Percentiles rank a stretch among this genome's conserved stretches.
phyloP scores from a whole-genome alignment of 2,329 filamentous ascomycete genomes.

The Fusarium burgessii region DNA sequence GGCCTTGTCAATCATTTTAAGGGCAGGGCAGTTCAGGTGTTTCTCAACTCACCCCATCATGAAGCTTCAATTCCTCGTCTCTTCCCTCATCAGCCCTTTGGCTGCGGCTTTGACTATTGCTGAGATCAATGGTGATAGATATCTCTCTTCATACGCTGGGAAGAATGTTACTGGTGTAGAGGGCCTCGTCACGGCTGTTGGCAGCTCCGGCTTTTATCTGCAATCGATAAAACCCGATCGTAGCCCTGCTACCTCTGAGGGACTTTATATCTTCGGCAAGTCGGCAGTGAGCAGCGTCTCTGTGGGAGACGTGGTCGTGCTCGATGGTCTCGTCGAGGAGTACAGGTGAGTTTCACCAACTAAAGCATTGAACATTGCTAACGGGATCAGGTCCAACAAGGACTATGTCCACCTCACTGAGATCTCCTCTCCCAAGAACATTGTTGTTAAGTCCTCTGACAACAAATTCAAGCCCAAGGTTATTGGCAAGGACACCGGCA shows the following conservation, averaged over 20 bases:
- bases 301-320: slow-evolving; percentile 71
- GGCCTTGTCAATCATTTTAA: slow-evolving; percentile 7
- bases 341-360: slow-evolving; percentile 55
- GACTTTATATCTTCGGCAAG: slow-evolving; percentile 72
- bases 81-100: slow-evolving; percentile 40
- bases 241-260: slow-evolving; percentile 70
- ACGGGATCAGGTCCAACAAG: slow-evolving; percentile 58
- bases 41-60: slow-evolving; percentile 32
- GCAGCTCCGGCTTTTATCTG: slow-evolving; percentile 72
- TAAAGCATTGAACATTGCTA: neutral
- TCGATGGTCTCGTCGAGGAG: slow-evolving; percentile 71
- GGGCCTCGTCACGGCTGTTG: slow-evolving; percentile 74
- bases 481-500: slow-evolving; percentile 67
- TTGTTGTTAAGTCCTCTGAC: slow-evolving; percentile 64
- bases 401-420: slow-evolving; percentile 74
- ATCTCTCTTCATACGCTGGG: slow-evolving; percentile 70
- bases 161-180: slow-evolving; percentile 68
- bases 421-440: slow-evolving; percentile 66
- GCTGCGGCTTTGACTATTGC: slow-evolving; percentile 62
- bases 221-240: slow-evolving; percentile 69
- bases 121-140: slow-evolving; percentile 75
- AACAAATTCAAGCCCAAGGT: slow-evolving; percentile 68
- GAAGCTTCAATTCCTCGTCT: slow-evolving; percentile 49
- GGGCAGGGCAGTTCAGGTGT: slow-evolving; percentile 7
- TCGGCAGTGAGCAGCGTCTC: slow-evolving; percentile 63